phyloP scores from a whole-genome alignment of 2,329 filamentous ascomycete species.

The Sporothrix humicola region DNA sequence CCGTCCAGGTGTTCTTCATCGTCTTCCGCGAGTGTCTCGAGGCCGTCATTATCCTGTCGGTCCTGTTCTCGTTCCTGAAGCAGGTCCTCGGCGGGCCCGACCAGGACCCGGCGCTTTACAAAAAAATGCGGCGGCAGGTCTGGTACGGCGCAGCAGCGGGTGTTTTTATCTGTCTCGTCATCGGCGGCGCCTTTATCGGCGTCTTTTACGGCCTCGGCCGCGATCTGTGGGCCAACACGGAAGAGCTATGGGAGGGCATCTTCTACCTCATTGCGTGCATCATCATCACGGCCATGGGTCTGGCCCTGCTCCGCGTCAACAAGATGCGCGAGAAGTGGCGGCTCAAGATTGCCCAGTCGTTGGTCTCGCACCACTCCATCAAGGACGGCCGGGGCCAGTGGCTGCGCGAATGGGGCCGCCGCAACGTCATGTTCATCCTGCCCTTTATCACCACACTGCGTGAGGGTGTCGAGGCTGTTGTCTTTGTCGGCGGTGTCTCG shows the following conservation, averaged over 20 bases:
- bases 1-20: slow-evolving; percentile 86
- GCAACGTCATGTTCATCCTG: slow-evolving; percentile 84
- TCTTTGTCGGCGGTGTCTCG: slow-evolving; percentile 85
- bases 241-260: slow-evolving; percentile 80
- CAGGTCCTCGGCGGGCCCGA: slow-evolving; percentile 73
- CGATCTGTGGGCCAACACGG: slow-evolving; percentile 69
- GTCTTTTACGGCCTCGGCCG: slow-evolving; percentile 71
- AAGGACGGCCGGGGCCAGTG: slow-evolving; percentile 42
- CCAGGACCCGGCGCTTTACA: slow-evolving; percentile 67
- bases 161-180: slow-evolving; percentile 63
- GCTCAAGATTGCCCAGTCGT: slow-evolving; percentile 75
- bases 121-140: slow-evolving; percentile 70
- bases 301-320: slow-evolving; percentile 77
- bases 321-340: slow-evolving; percentile 89
- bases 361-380: slow-evolving; percentile 58
- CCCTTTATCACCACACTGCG: slow-evolving; percentile 88
- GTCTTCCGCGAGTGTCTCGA: slow-evolving; percentile 86
- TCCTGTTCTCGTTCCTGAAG: slow-evolving; percentile 85
- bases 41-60: slow-evolving; percentile 82
- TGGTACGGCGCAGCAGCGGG: slow-evolving; percentile 69
- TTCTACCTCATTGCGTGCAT: slow-evolving; percentile 76
- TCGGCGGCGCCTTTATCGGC: slow-evolving; percentile 70
- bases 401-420: slow-evolving; percentile 64
- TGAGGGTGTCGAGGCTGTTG: slow-evolving; percentile 83
- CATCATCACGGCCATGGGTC: slow-evolving; percentile 83